Evolutionary conservation across 345 rosid genomes (phyloP).

Genomic region (Linum tenue): DNA sequence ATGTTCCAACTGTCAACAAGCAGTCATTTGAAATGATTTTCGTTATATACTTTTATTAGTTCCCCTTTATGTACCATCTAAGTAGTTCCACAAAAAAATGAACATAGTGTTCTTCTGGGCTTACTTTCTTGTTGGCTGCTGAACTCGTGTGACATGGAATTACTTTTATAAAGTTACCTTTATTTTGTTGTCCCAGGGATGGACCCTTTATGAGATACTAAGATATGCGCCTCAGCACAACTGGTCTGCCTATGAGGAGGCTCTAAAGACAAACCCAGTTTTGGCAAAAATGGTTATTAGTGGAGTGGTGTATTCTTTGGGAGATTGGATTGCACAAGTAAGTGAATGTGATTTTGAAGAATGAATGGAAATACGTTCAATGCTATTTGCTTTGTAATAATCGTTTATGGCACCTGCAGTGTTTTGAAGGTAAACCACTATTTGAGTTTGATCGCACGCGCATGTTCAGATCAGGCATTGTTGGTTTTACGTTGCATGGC

Average conservation of each 20-base stretch:
- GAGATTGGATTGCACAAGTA: constrained; percentile 99
- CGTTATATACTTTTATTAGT: too few relatives aligned
- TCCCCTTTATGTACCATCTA: too few relatives aligned
- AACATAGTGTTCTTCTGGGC: too few relatives aligned
- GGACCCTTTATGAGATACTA: constrained; percentile 82
- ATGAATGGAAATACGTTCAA: background rate
- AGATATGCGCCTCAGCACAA: constrained; percentile 95
- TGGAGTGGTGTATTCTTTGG: constrained; percentile 81
- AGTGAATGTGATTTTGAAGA: constrained; percentile 1
- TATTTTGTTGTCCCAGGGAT: constrained; percentile 42
- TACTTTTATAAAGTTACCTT: constrained; percentile 1
- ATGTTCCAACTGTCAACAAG: too few relatives aligned
- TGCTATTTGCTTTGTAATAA: background rate
- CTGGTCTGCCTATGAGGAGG: constrained; percentile 96
- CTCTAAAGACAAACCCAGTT: constrained; percentile 68
- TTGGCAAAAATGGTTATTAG: constrained; percentile 90
- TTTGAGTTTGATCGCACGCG: constrained; percentile 82
- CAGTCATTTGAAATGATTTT: too few relatives aligned
- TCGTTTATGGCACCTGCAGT: constrained; percentile 29
- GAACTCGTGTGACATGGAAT: background rate
- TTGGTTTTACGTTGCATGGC: constrained; percentile 89
- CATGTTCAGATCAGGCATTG: constrained; percentile 84
- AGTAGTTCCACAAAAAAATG: too few relatives aligned
- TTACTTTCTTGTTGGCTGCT: background rate
- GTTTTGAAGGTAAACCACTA: constrained; percentile 81